Base-by-base conservation (phyloP, 129 eudicot species). In the Centrapalus pauciflorus region DNA sequence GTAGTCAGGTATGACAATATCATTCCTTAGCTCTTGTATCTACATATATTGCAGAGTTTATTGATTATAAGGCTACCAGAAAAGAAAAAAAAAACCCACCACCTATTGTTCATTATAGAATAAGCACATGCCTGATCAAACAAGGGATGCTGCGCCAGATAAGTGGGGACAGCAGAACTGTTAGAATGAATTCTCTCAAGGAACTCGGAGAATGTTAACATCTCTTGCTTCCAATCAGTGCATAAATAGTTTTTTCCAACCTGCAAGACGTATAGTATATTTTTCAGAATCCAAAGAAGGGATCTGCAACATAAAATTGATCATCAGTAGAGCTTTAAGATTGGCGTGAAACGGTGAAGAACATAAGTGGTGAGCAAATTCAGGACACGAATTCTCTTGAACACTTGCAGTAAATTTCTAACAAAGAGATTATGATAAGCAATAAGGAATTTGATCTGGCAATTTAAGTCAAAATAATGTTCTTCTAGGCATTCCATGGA, bases 81-180 rank as follows among this genome's bases (percentile, higher is more conserved):
- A 70, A n/a, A n/a, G n/a, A n/a, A n/a, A n/a, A n/a, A n/a, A n/a
- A n/a, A n/a, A 45, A 67, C 61, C 29, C 20, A 40, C 52, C 64
- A 61, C 5, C 70, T 68, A 63, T 38, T 29, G 62, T 64, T 66
- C 70, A 71, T 55, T 48, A 54, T 64, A 61, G 45, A 64, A 60
- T 72, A 71, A 64, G 71, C 34, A 72, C 95, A 71, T 89, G 72
- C 99, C 99, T 89, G 99, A 77, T 94, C 99, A 77, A 94, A 94
- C 77, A 94, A 77, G 38, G 90, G 99, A 74, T 94, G 99, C 83
- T 94, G 99, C 55, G 99, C 99, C 69, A 94, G 82, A 81, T 94
- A 94, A 61, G 95, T 89, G 60, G 85, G 81, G 23, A 33, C 85
- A 24, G 61, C 70, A 25, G 88, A 73, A 74, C 64, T 57, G 73